These are phyloP conservation scores for Neckera pumila DNA, from an alignment of 225 moss, liverwort and hornwort species.

Conservation along the genomic window DNA sequence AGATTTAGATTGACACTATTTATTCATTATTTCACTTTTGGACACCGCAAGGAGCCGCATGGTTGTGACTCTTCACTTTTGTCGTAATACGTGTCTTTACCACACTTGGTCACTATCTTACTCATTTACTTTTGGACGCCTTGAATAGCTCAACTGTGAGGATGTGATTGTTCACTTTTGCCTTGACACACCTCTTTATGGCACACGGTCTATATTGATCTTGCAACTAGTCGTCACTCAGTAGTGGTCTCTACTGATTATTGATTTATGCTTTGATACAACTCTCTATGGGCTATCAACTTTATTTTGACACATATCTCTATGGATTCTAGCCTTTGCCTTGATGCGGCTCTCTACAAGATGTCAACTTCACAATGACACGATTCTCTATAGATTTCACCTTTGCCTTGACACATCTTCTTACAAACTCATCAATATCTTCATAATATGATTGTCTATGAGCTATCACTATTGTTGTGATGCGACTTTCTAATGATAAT, in stretches of 20 bases:
- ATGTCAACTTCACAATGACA: neutral
- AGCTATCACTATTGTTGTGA: too few species aligned
- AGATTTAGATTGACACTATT: neutral
- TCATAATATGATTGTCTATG: too few species aligned
- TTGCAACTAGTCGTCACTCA: too few species aligned
- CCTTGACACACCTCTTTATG: neutral
- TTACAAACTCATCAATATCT: too few species aligned
- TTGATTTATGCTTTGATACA: accelerated
- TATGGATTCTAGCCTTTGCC: neutral
- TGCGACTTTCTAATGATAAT: too few species aligned
- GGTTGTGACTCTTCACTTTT: neutral
- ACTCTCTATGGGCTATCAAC: neutral
- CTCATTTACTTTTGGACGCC: accelerated
- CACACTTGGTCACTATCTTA: accelerated
- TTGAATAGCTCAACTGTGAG: neutral
- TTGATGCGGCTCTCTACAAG: accelerated
- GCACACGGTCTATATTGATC: accelerated
- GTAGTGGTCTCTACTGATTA: accelerated
- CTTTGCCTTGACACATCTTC: neutral
- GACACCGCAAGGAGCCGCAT: accelerated
- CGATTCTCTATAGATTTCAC: neutral
- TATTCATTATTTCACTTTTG: neutral
- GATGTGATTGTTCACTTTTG: neutral
- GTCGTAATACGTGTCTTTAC: accelerated
- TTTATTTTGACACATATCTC: accelerated